phyloP scores from a whole-genome alignment of 108 stramenopile genomes.

The Pseudonitzschia delicatissima region DNA sequence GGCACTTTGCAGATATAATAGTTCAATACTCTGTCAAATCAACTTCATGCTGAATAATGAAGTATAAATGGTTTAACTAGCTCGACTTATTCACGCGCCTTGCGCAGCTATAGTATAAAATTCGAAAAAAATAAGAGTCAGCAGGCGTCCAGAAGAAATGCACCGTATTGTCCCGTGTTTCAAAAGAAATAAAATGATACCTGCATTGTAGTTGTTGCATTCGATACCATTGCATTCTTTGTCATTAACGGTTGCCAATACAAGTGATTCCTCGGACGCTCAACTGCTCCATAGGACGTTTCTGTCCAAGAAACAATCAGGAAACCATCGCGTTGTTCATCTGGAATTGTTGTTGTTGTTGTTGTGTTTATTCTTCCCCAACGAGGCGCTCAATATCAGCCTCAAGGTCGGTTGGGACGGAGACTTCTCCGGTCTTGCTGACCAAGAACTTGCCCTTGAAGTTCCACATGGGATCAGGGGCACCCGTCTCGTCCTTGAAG shows the following conservation, averaged over 20 bases:
- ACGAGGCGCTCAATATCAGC: conserved; percentile 8
- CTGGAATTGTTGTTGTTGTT: not conserved
- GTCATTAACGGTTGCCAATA: conserved; percentile 2
- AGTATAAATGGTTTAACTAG: too few species aligned
- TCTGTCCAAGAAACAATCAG: not conserved
- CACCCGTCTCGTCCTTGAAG: conserved; percentile 23
- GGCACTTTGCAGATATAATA: too few species aligned
- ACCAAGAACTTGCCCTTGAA: conserved; percentile 39
- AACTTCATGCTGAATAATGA: too few species aligned
- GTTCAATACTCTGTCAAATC: too few species aligned
- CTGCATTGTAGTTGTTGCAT: not conserved
- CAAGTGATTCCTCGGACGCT: too few species aligned
- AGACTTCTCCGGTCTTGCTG: conserved; percentile 26
- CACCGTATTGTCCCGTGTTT: not conserved
- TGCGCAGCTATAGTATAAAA: too few species aligned
- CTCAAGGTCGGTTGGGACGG: conserved; percentile 11
- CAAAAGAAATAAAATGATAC: not conserved
- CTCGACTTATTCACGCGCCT: too few species aligned
- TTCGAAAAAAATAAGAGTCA: not conserved
- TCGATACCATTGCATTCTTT: not conserved
- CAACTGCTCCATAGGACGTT: too few species aligned
- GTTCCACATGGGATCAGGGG: conserved; percentile 42
- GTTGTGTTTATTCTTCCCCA: not conserved
- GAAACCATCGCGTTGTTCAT: not conserved
- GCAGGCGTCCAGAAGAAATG: not conserved